Percentiles rank a stretch among this genome's conserved stretches.
Conservation (phyloP, 805 yeast genomes). For the Candida namnaoensis region DNA sequence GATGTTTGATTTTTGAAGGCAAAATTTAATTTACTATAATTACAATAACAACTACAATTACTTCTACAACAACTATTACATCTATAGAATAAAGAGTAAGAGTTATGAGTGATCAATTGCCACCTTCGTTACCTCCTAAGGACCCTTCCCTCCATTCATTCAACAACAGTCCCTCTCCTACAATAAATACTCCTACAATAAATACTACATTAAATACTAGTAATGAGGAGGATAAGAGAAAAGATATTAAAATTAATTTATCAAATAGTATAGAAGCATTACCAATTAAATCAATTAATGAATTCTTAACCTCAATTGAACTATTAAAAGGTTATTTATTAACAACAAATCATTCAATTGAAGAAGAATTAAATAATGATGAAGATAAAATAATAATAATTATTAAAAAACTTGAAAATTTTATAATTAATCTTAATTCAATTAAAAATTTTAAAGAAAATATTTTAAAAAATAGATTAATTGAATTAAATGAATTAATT, state of each 20-base stretch:
- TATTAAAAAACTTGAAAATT: slow-evolving; percentile 15
- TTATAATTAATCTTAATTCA: slow-evolving; percentile 17
- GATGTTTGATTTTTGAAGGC: too few species aligned
- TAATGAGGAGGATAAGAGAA: slow-evolving; percentile 1
- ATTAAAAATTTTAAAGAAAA: slow-evolving; percentile 20
- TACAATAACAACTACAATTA: too few species aligned
- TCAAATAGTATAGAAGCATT: slow-evolving; percentile 12
- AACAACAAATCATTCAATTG: slow-evolving; percentile 5
- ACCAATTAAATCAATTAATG: slow-evolving; percentile 14
- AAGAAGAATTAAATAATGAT: slow-evolving; percentile 13
- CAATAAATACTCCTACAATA: not conserved
- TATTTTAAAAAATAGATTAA: slow-evolving; percentile 5
- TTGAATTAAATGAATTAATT: slow-evolving; percentile 3
- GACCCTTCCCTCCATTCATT: not conserved
- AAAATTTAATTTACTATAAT: too few species aligned
- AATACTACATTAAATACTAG: not conserved
- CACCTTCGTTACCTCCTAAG: not conserved
- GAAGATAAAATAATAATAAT: slow-evolving; percentile 17
- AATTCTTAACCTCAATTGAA: slow-evolving; percentile 10
- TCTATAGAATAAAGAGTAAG: too few species aligned
- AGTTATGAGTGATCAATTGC: too few species aligned
- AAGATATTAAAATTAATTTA: slow-evolving; percentile 6
- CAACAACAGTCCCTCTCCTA: too few species aligned
- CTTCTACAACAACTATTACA: too few species aligned
- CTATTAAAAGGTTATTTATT: slow-evolving; percentile 20